Evolutionary conservation across 2,329 filamentous ascomycete genomes (phyloP).

Genomic region (Pyrenophora seminiperda): DNA sequence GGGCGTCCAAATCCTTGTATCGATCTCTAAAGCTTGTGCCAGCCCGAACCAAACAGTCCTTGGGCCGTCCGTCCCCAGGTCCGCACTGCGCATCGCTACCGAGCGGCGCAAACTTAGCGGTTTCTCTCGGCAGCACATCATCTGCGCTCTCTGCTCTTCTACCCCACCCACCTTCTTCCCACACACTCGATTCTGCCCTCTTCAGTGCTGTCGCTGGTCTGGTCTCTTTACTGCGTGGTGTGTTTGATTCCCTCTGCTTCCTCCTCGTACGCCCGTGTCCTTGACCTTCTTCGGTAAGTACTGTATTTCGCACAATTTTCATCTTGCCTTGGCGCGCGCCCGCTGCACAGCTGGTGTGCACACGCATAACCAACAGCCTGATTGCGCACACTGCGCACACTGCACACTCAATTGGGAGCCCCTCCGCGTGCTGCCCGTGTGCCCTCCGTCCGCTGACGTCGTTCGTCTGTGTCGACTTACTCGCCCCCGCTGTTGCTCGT

Average conservation of each 20-base stretch:
- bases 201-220: slow-evolving; percentile 25
- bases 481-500: neutral
- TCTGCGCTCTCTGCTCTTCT: slow-evolving; percentile 27
- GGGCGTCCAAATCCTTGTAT: slow-evolving; percentile 13
- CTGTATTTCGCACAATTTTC: slow-evolving; percentile 33
- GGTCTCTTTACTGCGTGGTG: slow-evolving; percentile 42
- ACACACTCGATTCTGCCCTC: slow-evolving; percentile 11
- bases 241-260: slow-evolving; percentile 35
- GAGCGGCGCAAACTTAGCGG: slow-evolving; percentile 26
- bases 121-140: slow-evolving; percentile 30
- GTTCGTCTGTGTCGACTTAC: slow-evolving; percentile 24
- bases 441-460: slow-evolving; percentile 27
- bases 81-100: slow-evolving; percentile 28
- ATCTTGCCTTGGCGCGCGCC: slow-evolving; percentile 29
- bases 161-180: slow-evolving; percentile 32
- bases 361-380: slow-evolving; percentile 8
- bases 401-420: slow-evolving; percentile 9
- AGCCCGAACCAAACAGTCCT: slow-evolving; percentile 19
- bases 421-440: neutral
- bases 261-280: slow-evolving; percentile 25
- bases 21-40: slow-evolving; percentile 46
- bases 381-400: no score
- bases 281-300: slow-evolving; percentile 32
- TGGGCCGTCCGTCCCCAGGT: slow-evolving; percentile 25
- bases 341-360: slow-evolving; percentile 6